Evolutionary conservation across 2,329 filamentous ascomycete genomes (phyloP).

Genomic region (Neofusicoccum kwambonambiense): DNA sequence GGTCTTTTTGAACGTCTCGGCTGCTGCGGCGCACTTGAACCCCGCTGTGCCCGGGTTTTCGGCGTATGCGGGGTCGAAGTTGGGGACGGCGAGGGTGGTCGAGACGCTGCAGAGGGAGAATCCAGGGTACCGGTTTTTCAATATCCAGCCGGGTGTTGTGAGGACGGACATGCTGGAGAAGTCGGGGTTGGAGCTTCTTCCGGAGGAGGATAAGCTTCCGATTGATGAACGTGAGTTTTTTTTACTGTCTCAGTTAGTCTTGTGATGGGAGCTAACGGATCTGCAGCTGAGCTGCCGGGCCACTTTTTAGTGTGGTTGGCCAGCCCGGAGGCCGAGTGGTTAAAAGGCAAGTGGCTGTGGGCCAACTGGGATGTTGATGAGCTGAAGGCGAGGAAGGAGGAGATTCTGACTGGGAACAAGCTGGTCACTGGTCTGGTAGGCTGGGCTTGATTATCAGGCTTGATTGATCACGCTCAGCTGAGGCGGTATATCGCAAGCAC

Average conservation of each 20-base stretch:
- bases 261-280: not conserved
- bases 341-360: constrained; percentile 24
- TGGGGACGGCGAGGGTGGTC: constrained; percentile 36
- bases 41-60: constrained; percentile 15
- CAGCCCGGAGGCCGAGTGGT: constrained; percentile 26
- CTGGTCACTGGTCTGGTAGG: not conserved
- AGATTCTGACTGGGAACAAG: constrained; percentile 17
- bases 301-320: constrained; percentile 35
- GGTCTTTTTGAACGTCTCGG: constrained; percentile 25
- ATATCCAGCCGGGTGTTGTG: constrained; percentile 44
- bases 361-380: constrained; percentile 35
- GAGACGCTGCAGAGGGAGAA: constrained; percentile 39
- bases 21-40: constrained; percentile 21
- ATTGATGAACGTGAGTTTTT: not conserved
- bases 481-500: too few relatives aligned
- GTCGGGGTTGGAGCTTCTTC: not conserved
- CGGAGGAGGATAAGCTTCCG: not conserved
- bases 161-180: constrained; percentile 36
- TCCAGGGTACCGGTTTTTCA: constrained; percentile 36
- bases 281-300: constrained; percentile 25
- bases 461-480: too few relatives aligned
- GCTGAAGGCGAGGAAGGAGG: constrained; percentile 25
- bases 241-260: not conserved
- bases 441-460: not conserved
- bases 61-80: constrained; percentile 38